Evolutionary conservation across 2,329 filamentous ascomycete genomes (phyloP), one percentile per base, ranked within the genome.

Genomic region (Alternaria sp.): DNA sequence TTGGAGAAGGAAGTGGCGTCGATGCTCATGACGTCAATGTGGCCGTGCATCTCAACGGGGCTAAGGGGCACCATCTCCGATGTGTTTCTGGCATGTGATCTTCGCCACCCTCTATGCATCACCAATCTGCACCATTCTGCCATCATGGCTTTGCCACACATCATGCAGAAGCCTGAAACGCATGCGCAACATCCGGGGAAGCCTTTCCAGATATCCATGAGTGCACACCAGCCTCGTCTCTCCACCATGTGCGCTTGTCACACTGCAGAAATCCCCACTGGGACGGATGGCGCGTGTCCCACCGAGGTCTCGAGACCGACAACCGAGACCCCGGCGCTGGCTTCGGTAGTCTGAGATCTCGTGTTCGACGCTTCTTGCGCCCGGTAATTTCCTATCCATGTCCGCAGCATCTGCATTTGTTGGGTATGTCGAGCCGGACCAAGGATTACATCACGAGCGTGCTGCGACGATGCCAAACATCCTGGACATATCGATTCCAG

Each of bases 171-270:
- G 23, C 40, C 15, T 13, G 23, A 15, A 32, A 57, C 6, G 8
- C 19, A 26, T 50, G 56, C 49, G 45, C 32, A 19, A 43, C 12
- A 17, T 40, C n/a, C 26, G 45, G 19, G 25, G 30, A 36, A 17
- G 36, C 50, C 19, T 21, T 26, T 25, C 19, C 9, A 17, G 10
- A 19, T 25, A 19, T 17, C 30, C 26, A 25, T 44, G 50, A 47
- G 12, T 56, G 60, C 45, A 60, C 17, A 12, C 43, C 43, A 51
- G 59, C 47, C 64, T 54, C 56, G 46, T 49, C 61, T 60, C 61
- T 56, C 61, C 61, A 55, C 61, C 61, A 65, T 68, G 66, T 67
- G 62, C 54, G 28, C 54, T 40, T 49, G 66, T 70, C 68, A 70
- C 64, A 70, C 68, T 46, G 49, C 64, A 56, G 43, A 50, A 49